phyloP scores from a whole-genome alignment of 805 yeast genomes.

The Candida railenensis region DNA sequence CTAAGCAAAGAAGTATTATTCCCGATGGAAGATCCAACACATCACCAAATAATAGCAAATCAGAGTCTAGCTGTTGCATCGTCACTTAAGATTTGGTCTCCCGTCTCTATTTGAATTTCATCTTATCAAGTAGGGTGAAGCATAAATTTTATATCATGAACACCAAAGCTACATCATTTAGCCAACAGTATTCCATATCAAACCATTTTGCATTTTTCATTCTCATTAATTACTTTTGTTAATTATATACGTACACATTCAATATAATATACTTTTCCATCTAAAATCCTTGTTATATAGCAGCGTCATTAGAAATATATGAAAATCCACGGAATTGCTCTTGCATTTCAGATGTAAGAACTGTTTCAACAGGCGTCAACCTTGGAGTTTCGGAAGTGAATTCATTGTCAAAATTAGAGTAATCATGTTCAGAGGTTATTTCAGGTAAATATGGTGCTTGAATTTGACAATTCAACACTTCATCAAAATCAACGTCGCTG shows the following conservation, averaged over 20 bases:
- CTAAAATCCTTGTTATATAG: slow-evolving; percentile 19
- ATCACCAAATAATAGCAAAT: no score
- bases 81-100: not conserved
- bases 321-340: slow-evolving; percentile 98
- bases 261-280: not conserved
- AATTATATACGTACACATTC: not conserved
- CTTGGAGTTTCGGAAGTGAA: slow-evolving; percentile 94
- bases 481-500: slow-evolving; percentile 86
- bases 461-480: slow-evolving; percentile 65
- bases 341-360: slow-evolving; percentile 82
- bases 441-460: slow-evolving; percentile 92
- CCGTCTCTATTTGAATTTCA: no score
- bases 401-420: slow-evolving; percentile 89
- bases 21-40: no score
- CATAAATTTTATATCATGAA: no score
- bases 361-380: slow-evolving; percentile 89
- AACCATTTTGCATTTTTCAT: not conserved
- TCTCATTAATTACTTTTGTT: not conserved
- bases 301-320: slow-evolving; percentile 66
- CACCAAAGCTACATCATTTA: no score
- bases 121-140: no score
- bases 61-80: slow-evolving; percentile 3
- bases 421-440: slow-evolving; percentile 83
- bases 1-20: no score
- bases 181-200: not conserved